Conservation (phyloP, 768 basidiomycete genomes). For the Pulveroboletus sp. region DNA sequence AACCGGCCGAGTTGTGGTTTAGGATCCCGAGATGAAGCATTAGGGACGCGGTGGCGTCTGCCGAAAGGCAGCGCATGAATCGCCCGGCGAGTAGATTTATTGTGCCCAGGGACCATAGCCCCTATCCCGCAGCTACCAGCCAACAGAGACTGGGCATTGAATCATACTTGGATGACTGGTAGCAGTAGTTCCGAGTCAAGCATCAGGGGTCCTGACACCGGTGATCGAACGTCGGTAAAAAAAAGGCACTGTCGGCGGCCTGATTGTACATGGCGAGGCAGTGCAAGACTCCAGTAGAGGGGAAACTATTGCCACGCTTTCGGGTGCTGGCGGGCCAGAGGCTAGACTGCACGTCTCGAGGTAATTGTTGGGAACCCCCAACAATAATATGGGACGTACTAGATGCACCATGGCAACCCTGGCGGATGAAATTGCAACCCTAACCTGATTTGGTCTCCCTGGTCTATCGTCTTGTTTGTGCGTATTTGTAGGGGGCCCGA, state of each 20-base stretch:
- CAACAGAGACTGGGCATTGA: no score
- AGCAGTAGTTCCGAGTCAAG: not conserved
- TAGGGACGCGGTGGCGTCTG: not conserved
- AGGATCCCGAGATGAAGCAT: not conserved
- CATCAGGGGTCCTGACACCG: conserved; percentile 15
- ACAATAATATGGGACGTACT: not conserved
- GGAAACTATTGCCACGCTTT: not conserved
- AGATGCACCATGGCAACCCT: conserved; percentile 11
- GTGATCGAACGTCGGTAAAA: not conserved
- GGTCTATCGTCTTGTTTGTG: conserved; percentile 13
- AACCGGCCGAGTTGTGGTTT: not conserved
- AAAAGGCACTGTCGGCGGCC: not conserved
- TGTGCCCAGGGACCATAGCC: not conserved
- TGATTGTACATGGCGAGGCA: not conserved
- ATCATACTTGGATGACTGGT: no score
- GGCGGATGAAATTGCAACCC: conserved; percentile 11
- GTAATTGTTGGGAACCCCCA: no score
- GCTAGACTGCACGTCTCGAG: not conserved
- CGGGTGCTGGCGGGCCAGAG: not conserved
- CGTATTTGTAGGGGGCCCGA: conserved; percentile 27
- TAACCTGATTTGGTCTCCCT: conserved; percentile 11
- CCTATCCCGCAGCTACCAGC: conserved; percentile 6
- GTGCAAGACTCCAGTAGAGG: conserved; percentile 1
- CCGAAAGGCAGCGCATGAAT: not conserved
- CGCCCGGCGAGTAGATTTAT: not conserved